Percentiles rank a stretch among this genome's conserved stretches.
Evolutionary conservation across 805 yeast genomes (phyloP).

Genomic region (Wickerhamomyces rabaulensis): DNA sequence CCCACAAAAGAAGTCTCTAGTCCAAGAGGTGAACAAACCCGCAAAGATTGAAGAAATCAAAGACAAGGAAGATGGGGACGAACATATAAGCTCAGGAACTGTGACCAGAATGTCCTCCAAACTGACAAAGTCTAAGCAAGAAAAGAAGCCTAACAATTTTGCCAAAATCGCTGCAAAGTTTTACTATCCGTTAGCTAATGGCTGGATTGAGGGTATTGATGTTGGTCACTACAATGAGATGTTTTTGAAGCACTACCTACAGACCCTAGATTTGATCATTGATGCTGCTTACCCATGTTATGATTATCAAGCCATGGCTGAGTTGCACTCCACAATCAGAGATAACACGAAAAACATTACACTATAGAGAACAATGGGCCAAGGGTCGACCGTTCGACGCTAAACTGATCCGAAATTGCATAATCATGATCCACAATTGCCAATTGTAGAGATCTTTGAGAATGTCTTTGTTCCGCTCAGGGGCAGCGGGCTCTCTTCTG

Average conservation of each 20-base stretch:
- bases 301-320: conserved; percentile 32
- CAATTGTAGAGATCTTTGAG: no score
- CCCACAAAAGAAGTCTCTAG: conserved; percentile 14
- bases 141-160: conserved; percentile 25
- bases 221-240: conserved; percentile 49
- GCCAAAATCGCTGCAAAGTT: conserved; percentile 35
- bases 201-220: conserved; percentile 51
- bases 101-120: conserved; percentile 31
- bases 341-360: conserved; percentile 6
- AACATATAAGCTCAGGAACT: conserved; percentile 10
- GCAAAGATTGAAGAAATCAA: conserved; percentile 15
- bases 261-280: conserved; percentile 40
- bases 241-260: conserved; percentile 45
- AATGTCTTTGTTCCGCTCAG: no score
- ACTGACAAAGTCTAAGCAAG: conserved; percentile 16
- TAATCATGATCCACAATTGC: background rate
- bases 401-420: background rate
- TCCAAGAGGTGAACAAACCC: conserved; percentile 8
- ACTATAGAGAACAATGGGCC: background rate
- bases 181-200: conserved; percentile 48
- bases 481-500: no score
- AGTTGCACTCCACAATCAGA: conserved; percentile 23
- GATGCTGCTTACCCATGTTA: conserved; percentile 43
- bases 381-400: background rate
- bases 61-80: conserved; percentile 3